Conservation (phyloP, 768 basidiomycete species). For the Auricularia auricula-judae region DNA sequence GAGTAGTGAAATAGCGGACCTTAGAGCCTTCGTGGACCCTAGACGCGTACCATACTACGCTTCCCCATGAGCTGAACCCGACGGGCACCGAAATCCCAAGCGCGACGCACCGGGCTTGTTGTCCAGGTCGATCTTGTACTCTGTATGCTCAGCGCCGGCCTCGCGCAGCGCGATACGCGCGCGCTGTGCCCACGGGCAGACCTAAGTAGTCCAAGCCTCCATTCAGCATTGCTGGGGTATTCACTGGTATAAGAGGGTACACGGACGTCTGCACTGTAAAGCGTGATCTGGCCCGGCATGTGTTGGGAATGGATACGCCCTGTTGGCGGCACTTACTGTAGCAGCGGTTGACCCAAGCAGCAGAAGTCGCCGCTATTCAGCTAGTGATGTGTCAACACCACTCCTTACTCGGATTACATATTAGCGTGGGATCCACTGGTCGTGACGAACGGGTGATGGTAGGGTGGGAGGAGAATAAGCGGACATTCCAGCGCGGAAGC, state of each 20-base stretch:
- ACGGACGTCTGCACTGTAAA: conserved; percentile 37
- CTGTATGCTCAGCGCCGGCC: conserved; percentile 34
- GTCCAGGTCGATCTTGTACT: conserved; percentile 45
- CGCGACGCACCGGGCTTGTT: conserved; percentile 38
- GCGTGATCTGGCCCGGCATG: conserved; percentile 22
- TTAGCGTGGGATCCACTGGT: no score
- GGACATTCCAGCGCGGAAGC: no score
- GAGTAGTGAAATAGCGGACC: conserved; percentile 22
- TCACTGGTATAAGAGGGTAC: neutral
- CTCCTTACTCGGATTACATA: no score
- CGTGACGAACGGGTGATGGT: no score
- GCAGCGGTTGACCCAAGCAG: no score
- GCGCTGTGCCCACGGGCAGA: conserved; percentile 50
- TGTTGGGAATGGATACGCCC: no score
- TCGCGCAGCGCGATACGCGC: conserved; percentile 51
- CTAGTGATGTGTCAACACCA: no score
- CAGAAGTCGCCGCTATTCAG: no score
- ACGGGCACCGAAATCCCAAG: neutral
- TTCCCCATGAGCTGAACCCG: no score
- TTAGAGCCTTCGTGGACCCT: conserved; percentile 58
- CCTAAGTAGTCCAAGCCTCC: conserved; percentile 18
- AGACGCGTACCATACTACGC: conserved; percentile 45
- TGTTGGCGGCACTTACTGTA: no score
- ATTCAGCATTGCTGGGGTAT: neutral
- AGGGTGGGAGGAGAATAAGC: no score